Base-by-base conservation (phyloP, 1,139 yeast species). In the Geotrichum klebahnii region DNA sequence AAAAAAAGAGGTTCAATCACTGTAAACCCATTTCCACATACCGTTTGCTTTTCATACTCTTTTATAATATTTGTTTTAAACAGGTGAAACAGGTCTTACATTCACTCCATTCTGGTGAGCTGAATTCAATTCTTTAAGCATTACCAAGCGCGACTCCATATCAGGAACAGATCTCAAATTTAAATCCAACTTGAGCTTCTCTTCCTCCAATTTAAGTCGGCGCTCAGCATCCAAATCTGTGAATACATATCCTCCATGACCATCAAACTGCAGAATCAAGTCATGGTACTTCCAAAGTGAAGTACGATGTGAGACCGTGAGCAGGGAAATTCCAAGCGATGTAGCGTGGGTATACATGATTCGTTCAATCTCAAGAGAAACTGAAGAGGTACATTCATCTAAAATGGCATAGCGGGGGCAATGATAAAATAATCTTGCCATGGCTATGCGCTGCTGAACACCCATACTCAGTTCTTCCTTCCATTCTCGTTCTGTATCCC, bases 321-420 rank as follows among this genome's bases (percentile, higher is more conserved):
- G 72, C 33, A 90, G 76, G 0, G 97, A 85, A 52, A 89, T 88
- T 0, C 89, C 89, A 57, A 87, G 73, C 26, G 76, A 73, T 62
- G 84, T 87, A 0, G 97, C 96, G 64, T 86, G 87, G 48, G 80
- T 70, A 64, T 90, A 90, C 88, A 92, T 88, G 59, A 82, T 81
- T 55, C 84, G 88, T 66, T 90, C 97, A 81, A 89, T 84, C 56
- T 84, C 88, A 19, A 95, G 86, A 0, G 96, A 82, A 1, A 89
- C 95, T 1, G 96, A 92, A 5, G 96, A 87, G 0, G 97, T 90
- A 68, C 97, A 90, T 69, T 90, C 97, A 69, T 90, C 97, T 57
- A 90, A 73, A 26, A 90, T 96, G 0, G 97, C 97, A 73, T 88
- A 90, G 67, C 81, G 84, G 1, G 97, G 97, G 61, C 77, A 78